phyloP scores from a whole-genome alignment of 129 eudicot genomes.

The Pseudognaphalium luteoalbum region DNA sequence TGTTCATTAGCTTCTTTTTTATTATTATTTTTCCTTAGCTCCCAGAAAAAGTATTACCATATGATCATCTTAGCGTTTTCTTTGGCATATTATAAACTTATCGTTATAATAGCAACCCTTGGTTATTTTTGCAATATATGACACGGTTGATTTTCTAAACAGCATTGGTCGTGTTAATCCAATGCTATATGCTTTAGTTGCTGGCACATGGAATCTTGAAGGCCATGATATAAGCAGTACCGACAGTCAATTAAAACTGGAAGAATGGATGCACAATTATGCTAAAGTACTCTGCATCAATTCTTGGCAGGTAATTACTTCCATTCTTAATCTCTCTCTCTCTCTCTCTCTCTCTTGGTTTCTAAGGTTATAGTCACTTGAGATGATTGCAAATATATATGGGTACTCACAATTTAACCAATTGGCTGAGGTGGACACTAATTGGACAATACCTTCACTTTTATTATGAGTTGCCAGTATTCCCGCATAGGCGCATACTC shows the following conservation, averaged over 20 bases:
- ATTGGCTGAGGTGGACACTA: neutral
- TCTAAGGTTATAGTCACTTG: neutral
- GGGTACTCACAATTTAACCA: neutral
- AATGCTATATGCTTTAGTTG: conserved; percentile 66
- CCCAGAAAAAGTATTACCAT: neutral
- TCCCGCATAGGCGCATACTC: no score
- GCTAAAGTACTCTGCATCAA: conserved; percentile 77
- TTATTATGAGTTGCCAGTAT: no score
- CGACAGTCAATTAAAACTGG: conserved; percentile 29
- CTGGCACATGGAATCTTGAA: conserved; percentile 63
- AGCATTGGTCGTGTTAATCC: conserved; percentile 94
- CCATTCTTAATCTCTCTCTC: neutral
- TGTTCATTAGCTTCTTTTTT: neutral
- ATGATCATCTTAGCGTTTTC: neutral
- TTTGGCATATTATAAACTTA: neutral
- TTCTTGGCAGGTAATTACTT: conserved; percentile 86
- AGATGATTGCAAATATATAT: neutral
- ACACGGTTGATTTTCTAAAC: conserved; percentile 23
- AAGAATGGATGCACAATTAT: conserved; percentile 74
- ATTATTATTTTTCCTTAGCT: conserved; percentile 1
- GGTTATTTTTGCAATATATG: neutral
- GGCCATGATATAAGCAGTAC: conserved; percentile 27
- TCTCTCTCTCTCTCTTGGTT: neutral
- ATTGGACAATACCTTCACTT: neutral
- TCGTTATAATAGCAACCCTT: neutral